Evolutionary conservation across 768 basidiomycete species (phyloP), one percentile per base, ranked within the genome.

Genomic region (Naematelia aurantialba): DNA sequence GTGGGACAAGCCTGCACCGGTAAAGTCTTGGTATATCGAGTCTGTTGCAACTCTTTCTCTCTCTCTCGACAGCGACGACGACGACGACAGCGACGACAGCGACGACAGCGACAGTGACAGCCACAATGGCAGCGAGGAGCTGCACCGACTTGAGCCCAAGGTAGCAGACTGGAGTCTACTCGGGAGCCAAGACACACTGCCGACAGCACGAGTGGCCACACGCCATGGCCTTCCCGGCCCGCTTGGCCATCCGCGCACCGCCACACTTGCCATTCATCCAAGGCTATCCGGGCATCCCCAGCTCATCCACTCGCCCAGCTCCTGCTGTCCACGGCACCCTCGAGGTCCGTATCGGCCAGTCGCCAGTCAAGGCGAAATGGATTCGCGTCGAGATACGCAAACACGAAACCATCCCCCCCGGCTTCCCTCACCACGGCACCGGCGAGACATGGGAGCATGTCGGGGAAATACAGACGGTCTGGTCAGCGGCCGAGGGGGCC

Each of bases 361-460:
- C 62, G 51, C 87, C 88, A 14, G 83, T 89, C 72, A 92, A 91
- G 79, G 89, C 89, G 25, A 89, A 91, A 78, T 94, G 89, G 87
- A 87, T 97, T 24, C 85, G 87, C 63, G 85, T 96, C 60, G 91
- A 94, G 78, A 81, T 96, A 74, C 85, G 89, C 65, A 92, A 92
- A 80, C 84, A 93, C 45, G 93, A 97, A 77, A 87, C 83, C 2
- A 52, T 75, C 1, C 74, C 76, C 12, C 55, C 63, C n/a, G 62
- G 63, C 17, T 72, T 63, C 34, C 68, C 67, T 24, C 5, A 17
- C 29, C 30, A 29, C 14, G 31, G 50, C 4, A 45, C 52, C 49
- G 53, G 45, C 19, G 54, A 60, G 21, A 30, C 50, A 22, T 74
- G 72, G 72, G 69, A 69, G n/a, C 69, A 71, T 54, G 65, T 77